Base-by-base conservation (phyloP, 2,329 filamentous ascomycete genomes). In the Colletotrichum neosansevieriae region DNA sequence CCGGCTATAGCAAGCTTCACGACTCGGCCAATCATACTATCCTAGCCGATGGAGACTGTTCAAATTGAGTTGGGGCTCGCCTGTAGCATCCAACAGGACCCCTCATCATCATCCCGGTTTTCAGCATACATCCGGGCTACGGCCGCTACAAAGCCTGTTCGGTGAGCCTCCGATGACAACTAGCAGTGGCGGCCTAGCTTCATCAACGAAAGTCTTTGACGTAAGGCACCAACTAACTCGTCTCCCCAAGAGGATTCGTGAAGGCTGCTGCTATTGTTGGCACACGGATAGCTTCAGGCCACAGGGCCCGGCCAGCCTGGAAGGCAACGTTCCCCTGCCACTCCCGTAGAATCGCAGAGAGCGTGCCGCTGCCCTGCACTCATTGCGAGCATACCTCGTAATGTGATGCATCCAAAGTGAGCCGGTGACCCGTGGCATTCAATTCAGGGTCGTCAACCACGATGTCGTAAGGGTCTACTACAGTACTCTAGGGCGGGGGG, bases 261-360 rank as follows among this genome's bases (percentile, higher is more conserved):
- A 40, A 56, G 54, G 50, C 40, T 65, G 50, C 40, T 65, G 65
- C 66, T 68, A 68, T 68, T 68, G 64, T 68, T 68, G 65, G 65
- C 49, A 65, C 34, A 49, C 56, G 66, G 61, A 58, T 53, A 24
- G 60, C 51, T 64, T 53, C 64, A 29, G 66, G 17, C 17, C 34
- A 54, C 19, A 32, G 50, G 49, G 34, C 49, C 29, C 50, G 49
- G 40, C 24, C 66, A 69, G 66, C 66, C 66, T 60, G 54, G 66
- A 65, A 66, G 66, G 61, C 62, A 69, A 69, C 49, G 54, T 32
- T 51, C 13, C 61, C 65, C 61, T 65, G 66, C 15, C 32, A 56
- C 15, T 50, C 45, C 56, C 42, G 49, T 29, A 56, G 29, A 29
- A 40, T 21, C 42, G 54, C 47, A 50, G 54, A 42, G 58, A 32